Evolutionary conservation across 495 filamentous ascomycete genomes (phyloP), one percentile per base, ranked within the genome.

Genomic region (Aspergillus avenaceus): DNA sequence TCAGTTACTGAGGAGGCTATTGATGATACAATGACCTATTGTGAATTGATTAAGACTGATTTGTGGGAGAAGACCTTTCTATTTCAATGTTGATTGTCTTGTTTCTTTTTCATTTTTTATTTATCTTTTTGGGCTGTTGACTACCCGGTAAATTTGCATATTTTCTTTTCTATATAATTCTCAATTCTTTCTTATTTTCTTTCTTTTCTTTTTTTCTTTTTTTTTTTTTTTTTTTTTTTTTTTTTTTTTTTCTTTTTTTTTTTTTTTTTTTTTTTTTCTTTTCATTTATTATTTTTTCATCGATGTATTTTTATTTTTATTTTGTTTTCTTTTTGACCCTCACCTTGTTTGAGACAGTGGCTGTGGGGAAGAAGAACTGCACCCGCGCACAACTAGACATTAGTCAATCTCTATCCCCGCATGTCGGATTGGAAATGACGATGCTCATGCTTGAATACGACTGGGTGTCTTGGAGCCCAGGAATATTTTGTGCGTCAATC

Each of bases 401-500:
- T 45, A 48, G 52, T 38, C 22, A 40, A 41, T 41, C 41, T 14
- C 40, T 45, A 45, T 49, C 54, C 54, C 54, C 54, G 49, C 54
- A 56, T 56, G 37, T 37, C 22, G 46, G 51, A 26, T 38, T 49
- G 44, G 24, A 19, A 40, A 34, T 34, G 43, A 46, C 44, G 19
- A 47, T 45, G 41, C 41, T 18, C 28, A 18, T 29, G 16, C 28
- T 24, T 14, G 26, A 24, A 36, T 21, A 8, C 29, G 41, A 31
- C 41, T 45, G 41, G 41, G 23, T 5, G 8, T 26, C 41, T 26
- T 13, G n/a, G 18, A 29, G 14, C 26, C 31, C 26, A 32, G 21
- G 42, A 27, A 45, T 32, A 25, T 29, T 27, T 45, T 14, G 22
- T 45, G 41, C 41, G 25, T 44, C 25, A 29, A 44, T 44, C 18